Conservation (phyloP, 73 alveolate genomes). For the Paramecium octaurelia region DNA sequence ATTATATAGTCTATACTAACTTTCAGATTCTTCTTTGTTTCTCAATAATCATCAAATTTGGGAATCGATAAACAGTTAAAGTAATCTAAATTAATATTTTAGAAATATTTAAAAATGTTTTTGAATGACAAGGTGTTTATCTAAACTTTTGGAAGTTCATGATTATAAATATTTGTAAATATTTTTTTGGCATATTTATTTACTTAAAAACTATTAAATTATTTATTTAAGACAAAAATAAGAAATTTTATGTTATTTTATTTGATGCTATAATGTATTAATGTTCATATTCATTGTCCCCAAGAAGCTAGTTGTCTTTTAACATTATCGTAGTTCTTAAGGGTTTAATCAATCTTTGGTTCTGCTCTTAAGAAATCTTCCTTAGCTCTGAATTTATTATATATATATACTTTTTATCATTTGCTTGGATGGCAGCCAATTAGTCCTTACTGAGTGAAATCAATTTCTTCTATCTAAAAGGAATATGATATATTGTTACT, state of each 20-base stretch:
- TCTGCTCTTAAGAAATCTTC: constrained; percentile 27
- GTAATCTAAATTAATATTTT: background rate
- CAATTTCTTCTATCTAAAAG: background rate
- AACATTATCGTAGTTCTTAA: constrained; percentile 17
- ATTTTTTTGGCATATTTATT: background rate
- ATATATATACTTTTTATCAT: background rate
- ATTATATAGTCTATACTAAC: background rate
- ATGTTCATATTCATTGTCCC: constrained; percentile 29
- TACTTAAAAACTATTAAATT: background rate
- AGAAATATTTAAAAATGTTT: background rate
- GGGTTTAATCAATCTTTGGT: constrained; percentile 26
- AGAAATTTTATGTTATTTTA: background rate
- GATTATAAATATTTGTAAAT: background rate
- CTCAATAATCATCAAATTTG: background rate
- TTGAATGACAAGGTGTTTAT: background rate
- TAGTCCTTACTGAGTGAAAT: background rate
- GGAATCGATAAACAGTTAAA: background rate
- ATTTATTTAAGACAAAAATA: background rate
- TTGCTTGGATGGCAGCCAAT: background rate
- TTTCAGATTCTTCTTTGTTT: background rate
- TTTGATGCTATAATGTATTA: background rate
- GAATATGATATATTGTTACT: background rate
- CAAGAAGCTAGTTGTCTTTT: constrained; percentile 14
- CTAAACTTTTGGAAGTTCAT: background rate
- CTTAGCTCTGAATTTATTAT: background rate